Conservation (phyloP, 306 rosid species). For the Dalbergia cochinchinensis region DNA sequence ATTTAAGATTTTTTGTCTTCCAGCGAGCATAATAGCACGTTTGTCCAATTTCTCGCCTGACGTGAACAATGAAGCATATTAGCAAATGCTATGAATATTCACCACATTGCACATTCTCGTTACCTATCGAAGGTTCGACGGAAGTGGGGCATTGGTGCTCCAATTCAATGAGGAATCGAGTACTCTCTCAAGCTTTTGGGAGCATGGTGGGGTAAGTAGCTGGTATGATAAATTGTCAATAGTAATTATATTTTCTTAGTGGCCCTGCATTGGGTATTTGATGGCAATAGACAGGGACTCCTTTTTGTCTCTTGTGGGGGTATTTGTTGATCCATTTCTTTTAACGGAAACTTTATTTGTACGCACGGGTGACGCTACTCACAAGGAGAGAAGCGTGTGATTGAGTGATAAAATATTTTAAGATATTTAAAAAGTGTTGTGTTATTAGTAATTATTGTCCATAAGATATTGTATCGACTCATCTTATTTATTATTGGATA, state of each 20-base stretch:
- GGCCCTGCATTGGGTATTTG: constrained; percentile 32
- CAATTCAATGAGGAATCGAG: constrained; percentile 48
- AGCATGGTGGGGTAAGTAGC: constrained; percentile 26
- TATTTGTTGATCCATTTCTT: constrained; percentile 19
- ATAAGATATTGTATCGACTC: too few relatives aligned
- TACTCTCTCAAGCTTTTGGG: constrained; percentile 24
- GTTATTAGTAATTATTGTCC: too few relatives aligned
- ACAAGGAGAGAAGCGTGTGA: too few relatives aligned
- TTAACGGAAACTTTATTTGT: too few relatives aligned
- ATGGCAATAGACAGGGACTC: constrained; percentile 43
- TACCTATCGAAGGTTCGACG: constrained; percentile 40
- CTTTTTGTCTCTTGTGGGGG: constrained; percentile 41
- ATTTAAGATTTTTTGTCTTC: background rate
- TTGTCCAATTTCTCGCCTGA: constrained; percentile 5
- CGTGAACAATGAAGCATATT: constrained; percentile 23
- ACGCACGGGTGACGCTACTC: too few relatives aligned
- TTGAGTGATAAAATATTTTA: too few relatives aligned
- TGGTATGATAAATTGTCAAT: constrained; percentile 37
- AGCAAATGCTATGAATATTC: constrained; percentile 20
- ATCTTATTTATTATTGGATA: too few relatives aligned
- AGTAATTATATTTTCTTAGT: constrained; percentile 14
- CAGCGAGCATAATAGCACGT: background rate
- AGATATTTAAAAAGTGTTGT: too few relatives aligned
- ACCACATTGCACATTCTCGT: constrained; percentile 1
- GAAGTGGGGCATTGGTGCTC: constrained; percentile 50